phyloP scores from a whole-genome alignment of 495 filamentous ascomycete species.

The Pseudoneurospora amorphoporcata region DNA sequence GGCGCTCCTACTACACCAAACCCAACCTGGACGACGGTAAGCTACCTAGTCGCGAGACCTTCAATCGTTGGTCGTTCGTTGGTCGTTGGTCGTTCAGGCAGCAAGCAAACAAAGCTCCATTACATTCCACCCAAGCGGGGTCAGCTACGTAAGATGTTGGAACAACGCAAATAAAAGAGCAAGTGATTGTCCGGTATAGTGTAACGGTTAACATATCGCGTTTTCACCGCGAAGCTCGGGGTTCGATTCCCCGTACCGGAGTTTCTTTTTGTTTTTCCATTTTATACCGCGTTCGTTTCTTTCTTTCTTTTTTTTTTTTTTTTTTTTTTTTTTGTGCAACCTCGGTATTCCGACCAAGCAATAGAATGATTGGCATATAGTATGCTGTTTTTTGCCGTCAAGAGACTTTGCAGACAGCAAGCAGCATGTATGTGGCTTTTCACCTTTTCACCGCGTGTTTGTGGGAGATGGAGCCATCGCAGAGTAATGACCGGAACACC shows the following conservation, averaged over 20 bases:
- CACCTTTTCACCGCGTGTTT: no score
- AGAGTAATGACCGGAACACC: no score
- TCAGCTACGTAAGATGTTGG: neutral
- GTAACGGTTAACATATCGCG: constrained; percentile 19
- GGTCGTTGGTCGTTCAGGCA: neutral
- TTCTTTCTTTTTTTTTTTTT: neutral
- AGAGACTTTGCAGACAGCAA: no score
- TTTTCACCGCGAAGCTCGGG: constrained; percentile 33
- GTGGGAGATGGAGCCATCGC: no score
- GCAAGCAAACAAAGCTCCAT: neutral
- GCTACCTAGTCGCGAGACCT: neutral
- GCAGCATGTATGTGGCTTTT: no score
- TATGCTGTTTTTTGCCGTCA: no score
- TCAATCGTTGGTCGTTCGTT: neutral
- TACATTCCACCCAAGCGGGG: no score
- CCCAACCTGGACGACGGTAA: no score
- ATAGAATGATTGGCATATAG: no score
- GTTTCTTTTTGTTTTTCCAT: neutral
- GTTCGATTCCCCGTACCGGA: constrained; percentile 34
- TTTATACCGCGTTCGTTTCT: no score
- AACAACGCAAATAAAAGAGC: fast-evolving
- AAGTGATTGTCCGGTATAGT: neutral
- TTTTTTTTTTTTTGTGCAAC: neutral
- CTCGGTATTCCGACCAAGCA: no score
- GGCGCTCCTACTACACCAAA: neutral